These are phyloP conservation scores for Podila clonocystis DNA, from an alignment of 192 early-diverging fungal genomes.

Conservation along the genomic window DNA sequence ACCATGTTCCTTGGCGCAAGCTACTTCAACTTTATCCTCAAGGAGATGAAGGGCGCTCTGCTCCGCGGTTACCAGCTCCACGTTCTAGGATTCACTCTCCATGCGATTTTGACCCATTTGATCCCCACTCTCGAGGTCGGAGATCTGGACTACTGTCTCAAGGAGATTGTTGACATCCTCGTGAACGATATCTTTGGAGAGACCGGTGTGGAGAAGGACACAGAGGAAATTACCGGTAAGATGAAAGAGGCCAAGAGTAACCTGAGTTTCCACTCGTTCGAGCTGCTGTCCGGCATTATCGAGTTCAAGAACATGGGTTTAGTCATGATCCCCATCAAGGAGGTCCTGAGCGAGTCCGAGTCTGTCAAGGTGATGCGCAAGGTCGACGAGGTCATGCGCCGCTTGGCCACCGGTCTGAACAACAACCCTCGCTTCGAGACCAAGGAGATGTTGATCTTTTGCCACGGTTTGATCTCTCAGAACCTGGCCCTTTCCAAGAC, in stretches of 20 bases:
- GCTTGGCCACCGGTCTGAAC: slow-evolving; percentile 82
- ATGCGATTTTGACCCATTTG: slow-evolving; percentile 81
- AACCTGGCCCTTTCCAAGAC: slow-evolving; percentile 79
- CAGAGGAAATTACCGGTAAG: slow-evolving; percentile 88
- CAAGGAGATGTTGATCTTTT: slow-evolving; percentile 80
- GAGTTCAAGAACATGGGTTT: slow-evolving; percentile 72
- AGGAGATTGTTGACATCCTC: slow-evolving; percentile 75
- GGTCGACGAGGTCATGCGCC: slow-evolving; percentile 82
- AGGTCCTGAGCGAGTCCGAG: slow-evolving; percentile 86
- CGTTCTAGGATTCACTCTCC: slow-evolving; percentile 94
- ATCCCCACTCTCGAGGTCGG: slow-evolving; percentile 67
- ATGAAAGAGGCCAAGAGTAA: slow-evolving; percentile 90
- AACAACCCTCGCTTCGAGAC: slow-evolving; percentile 75
- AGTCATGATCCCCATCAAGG: slow-evolving; percentile 88
- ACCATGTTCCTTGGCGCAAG: slow-evolving; percentile 80
- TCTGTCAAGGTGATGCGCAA: slow-evolving; percentile 77
- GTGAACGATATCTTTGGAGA: slow-evolving; percentile 95
- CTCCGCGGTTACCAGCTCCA: slow-evolving; percentile 91
- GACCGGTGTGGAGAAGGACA: slow-evolving; percentile 88
- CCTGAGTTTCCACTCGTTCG: slow-evolving; percentile 88
- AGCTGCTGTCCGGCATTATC: slow-evolving; percentile 79
- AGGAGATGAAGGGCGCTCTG: slow-evolving; percentile 82
- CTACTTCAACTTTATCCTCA: slow-evolving; percentile 91
- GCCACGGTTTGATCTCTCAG: slow-evolving; percentile 88
- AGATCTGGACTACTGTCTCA: slow-evolving; percentile 83